Evolutionary conservation across 345 rosid species (phyloP), one percentile per base, ranked within the genome.

Genomic region (Euphorbia lathyris): DNA sequence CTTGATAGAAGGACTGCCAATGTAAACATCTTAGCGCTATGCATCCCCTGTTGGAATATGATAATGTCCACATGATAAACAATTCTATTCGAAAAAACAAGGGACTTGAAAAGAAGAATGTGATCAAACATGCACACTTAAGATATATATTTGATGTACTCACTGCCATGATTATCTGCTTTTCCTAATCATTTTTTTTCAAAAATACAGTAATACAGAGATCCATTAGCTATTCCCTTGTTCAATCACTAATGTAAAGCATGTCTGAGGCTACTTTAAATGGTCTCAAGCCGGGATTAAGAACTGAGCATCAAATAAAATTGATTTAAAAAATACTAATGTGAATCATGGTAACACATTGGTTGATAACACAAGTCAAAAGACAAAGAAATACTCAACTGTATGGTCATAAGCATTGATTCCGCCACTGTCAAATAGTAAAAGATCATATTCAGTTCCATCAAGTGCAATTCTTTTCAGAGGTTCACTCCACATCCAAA

Each of bases 401-500:
- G 99, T 92, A 84, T 96, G 99, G 77, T 92, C 97, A 38, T 83
- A 90, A 63, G 96, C 90, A 83, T 88, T 92, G 66, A 90, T 90
- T 55, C 99, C 99, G 86, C 93, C 97, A 64, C 88, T 83, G 78
- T 96, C 99, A 53, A 96, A 83, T 19, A 96, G 84, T 76, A 96
- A 72, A 22, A 96, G 96, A 78, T 86, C 88, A 71, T 92, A 96
- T 76, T 90, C 90, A 20, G 90, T 86, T 69, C 98, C 98, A 76
- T 96, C 99, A 53, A 96, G 90, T 69, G 96, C 84, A 68, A 84
- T 90, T 80, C 88, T 82, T 84, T 87, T 92, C 58, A 96, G 77
- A 8, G 98, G 96, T 57, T 92, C 79, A 79, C 97, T 96, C 99
- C 98, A 96, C 80, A 96, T 73, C 97, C 98, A 96, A 66, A 96